These are phyloP conservation scores for Jatropha multifida DNA, from an alignment of 441 rosid species.

Conservation along the genomic window DNA sequence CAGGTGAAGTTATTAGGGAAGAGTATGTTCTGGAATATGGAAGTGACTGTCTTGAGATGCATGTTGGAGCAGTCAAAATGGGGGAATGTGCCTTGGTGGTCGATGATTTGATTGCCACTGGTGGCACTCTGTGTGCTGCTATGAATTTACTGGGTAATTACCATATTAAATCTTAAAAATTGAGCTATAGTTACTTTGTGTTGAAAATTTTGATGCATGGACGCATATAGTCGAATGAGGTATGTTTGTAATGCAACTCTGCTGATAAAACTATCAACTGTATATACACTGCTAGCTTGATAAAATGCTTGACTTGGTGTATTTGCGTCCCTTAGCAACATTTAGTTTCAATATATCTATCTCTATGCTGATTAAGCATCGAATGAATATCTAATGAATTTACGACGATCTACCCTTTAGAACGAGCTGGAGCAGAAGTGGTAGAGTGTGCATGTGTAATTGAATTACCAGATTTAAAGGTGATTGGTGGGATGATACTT, in stretches of 20 bases:
- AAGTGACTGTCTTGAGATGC: constrained; percentile 89
- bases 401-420: constrained; percentile 30
- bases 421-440: constrained; percentile 75
- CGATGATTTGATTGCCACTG: constrained; percentile 92
- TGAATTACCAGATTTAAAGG: constrained; percentile 79
- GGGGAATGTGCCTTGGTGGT: constrained; percentile 86
- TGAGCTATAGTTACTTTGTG: not conserved
- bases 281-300: too few relatives aligned
- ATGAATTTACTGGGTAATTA: constrained; percentile 77
- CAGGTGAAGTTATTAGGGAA: constrained; percentile 86
- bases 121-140: constrained; percentile 95
- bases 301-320: too few relatives aligned
- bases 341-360: too few relatives aligned
- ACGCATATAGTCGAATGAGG: not conserved
- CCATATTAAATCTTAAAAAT: not conserved
- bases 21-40: constrained; percentile 88
- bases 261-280: not conserved
- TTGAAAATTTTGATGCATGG: not conserved
- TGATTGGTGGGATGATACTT: constrained; percentile 16
- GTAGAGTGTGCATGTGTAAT: constrained; percentile 85
- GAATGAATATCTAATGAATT: not conserved
- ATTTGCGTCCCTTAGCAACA: too few relatives aligned
- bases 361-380: not conserved
- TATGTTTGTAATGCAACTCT: not conserved
- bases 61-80: constrained; percentile 79